Conservation (phyloP, 1,284 basidiomycete genomes). For the Wallemia hederae region DNA sequence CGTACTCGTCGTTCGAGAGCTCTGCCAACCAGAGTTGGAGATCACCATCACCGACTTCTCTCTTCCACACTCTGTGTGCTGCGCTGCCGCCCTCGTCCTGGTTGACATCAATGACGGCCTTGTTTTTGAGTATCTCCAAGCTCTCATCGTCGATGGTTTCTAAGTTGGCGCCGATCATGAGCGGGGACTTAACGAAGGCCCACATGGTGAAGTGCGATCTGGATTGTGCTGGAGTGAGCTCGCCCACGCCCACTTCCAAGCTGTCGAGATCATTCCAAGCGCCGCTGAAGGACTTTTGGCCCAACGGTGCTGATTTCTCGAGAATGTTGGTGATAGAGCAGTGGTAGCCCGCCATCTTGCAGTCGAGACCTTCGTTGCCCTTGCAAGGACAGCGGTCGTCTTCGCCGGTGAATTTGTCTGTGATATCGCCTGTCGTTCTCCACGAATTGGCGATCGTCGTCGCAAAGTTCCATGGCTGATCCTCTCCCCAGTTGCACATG, state of each 20-base stretch:
- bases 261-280: constrained; percentile 11
- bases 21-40: constrained; percentile 6
- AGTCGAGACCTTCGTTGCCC: constrained; percentile 1
- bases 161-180: constrained; percentile 14
- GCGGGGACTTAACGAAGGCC: constrained; percentile 12
- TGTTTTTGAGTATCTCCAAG: constrained; percentile 10
- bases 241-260: constrained; percentile 7
- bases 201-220: constrained; percentile 11
- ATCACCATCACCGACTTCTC: constrained; percentile 2
- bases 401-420: constrained; percentile 15
- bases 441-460: constrained; percentile 20
- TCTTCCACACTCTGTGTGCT: constrained; percentile 9
- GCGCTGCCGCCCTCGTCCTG: constrained; percentile 10
- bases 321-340: constrained; percentile 9
- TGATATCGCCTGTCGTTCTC: constrained; percentile 18
- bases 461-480: constrained; percentile 23
- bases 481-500: constrained; percentile 25
- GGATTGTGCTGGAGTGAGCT: constrained; percentile 6
- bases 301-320: constrained; percentile 8
- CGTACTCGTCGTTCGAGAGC: constrained; percentile 2
- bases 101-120: constrained; percentile 10
- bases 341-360: constrained; percentile 4
- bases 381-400: constrained; percentile 20
- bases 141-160: background rate
- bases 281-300: constrained; percentile 6